Evolutionary conservation across 2,329 filamentous ascomycete genomes (phyloP).

Genomic region (Endocalyx cinctus): DNA sequence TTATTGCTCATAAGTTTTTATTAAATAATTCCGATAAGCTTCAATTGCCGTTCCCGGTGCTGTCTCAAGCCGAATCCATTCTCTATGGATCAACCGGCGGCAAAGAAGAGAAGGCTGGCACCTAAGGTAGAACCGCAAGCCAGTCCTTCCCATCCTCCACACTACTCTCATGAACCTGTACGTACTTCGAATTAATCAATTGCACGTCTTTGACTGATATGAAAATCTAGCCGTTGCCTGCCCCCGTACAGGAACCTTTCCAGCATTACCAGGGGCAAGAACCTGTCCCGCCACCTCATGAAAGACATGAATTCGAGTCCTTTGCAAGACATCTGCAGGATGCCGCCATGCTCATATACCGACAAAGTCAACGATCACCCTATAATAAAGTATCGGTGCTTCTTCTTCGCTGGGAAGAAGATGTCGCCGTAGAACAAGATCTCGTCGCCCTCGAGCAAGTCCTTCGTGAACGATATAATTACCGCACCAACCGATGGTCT

Average conservation of each 20-base stretch:
- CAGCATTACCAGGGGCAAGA: constrained; percentile 26
- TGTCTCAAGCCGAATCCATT: too few relatives aligned
- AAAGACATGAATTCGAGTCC: constrained; percentile 60
- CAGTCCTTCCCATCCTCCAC: constrained; percentile 21
- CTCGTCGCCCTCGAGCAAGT: constrained; percentile 51
- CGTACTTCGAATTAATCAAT: constrained; percentile 14
- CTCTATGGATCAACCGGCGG: constrained; percentile 29
- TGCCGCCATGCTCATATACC: constrained; percentile 63
- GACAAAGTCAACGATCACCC: constrained; percentile 53
- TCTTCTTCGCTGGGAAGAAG: constrained; percentile 59
- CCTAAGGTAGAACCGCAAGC: constrained; percentile 30
- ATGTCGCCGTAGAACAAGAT: constrained; percentile 49
- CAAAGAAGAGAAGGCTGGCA: constrained; percentile 36
- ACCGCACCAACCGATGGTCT: constrained; percentile 54
- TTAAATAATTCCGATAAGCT: too few relatives aligned
- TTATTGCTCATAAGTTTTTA: too few relatives aligned
- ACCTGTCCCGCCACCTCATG: constrained; percentile 26
- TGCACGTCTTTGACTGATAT: too few relatives aligned
- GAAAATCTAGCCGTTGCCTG: too few relatives aligned
- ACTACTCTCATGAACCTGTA: constrained; percentile 25
- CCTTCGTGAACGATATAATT: constrained; percentile 57
- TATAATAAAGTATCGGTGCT: constrained; percentile 58
- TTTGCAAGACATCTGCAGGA: constrained; percentile 65
- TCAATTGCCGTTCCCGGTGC: too few relatives aligned
- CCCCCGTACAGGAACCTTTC: constrained; percentile 13